Evolutionary conservation across 495 filamentous ascomycete species (phyloP).

Genomic region (Annulohypoxylon moriforme): DNA sequence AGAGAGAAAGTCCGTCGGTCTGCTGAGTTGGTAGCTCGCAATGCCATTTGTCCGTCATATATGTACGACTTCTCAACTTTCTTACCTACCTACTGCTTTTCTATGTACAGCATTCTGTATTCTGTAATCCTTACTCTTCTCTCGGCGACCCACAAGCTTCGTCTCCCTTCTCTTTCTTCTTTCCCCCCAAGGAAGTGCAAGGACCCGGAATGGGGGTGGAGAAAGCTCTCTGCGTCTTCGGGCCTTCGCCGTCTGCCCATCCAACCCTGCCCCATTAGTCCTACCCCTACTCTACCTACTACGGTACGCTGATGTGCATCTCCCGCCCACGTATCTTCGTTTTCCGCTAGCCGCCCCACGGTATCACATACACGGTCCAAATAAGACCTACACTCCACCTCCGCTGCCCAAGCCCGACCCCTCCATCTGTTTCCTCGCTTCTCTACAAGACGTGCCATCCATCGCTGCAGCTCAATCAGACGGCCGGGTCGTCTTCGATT

Average conservation of each 20-base stretch:
- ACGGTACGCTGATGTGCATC: constrained; percentile 46
- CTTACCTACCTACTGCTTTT: constrained; percentile 16
- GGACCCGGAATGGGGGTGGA: constrained; percentile 47
- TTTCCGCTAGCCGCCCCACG: constrained; percentile 52
- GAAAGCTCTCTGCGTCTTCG: constrained; percentile 43
- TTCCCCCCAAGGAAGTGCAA: constrained; percentile 26
- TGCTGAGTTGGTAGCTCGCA: constrained; percentile 13
- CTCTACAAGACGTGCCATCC: constrained; percentile 45
- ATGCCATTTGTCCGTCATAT: constrained; percentile 28
- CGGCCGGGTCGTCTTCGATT: constrained; percentile 46
- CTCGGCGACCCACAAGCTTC: constrained; percentile 33
- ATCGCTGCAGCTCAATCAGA: constrained; percentile 47
- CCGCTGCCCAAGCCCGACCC: constrained; percentile 50
- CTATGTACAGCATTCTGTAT: not conserved
- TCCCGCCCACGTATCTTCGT: constrained; percentile 45
- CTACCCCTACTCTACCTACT: constrained; percentile 47
- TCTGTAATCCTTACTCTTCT: constrained; percentile 6
- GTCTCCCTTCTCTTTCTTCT: constrained; percentile 11
- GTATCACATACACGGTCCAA: constrained; percentile 50
- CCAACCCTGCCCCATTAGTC: constrained; percentile 46
- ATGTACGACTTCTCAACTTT: constrained; percentile 24
- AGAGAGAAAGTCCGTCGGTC: constrained; percentile 21
- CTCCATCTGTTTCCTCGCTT: constrained; percentile 48
- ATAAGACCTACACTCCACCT: constrained; percentile 53
- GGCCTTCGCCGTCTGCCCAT: constrained; percentile 47